Base-by-base conservation (phyloP, 352 stramenopile genomes). In the Phytophthora ohioensis region DNA sequence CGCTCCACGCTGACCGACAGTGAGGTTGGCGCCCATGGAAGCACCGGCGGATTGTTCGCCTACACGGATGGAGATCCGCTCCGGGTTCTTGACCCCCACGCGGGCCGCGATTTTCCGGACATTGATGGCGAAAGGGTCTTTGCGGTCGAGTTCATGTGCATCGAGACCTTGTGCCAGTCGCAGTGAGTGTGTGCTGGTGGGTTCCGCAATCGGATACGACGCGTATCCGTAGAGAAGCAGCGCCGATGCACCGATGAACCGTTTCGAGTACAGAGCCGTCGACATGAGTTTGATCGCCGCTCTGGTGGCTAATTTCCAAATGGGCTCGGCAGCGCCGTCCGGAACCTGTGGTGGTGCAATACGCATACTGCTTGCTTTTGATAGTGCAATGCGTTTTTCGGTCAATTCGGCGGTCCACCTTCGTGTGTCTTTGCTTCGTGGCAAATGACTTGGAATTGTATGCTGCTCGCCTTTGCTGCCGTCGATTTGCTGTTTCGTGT, bases 51-150 rank as follows among this genome's bases (percentile, higher is more conserved):
- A 88, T 34, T 91, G 69, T 36, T 91, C 75, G 5, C 82, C 81
- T 11, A 95, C 75, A 11, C 78, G 84, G 46, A 95, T 84, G 35
- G 80, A 85, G n/a, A 95, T 63, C 15, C 79, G 77, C 56, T 91
- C 82, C 1, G 86, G 84, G 49, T 91, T 79, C 57, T 85, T 87
- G 7, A 95, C 83, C 5, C 88, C 88, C 27, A 93, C 73, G 1
- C 78, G 75, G 0, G 76, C 78, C 7, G 88, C 88, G 45, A 95
- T 81, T 9, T 78, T 55, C 12, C 85, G 82, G 36, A 92, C 81
- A 35, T 93, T 87, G 41, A 84, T 45, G 12, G 87, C 86, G 53
- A 94, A 93, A 3, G 81, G 59, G 52, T 94, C 88, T 5, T 69
- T 68, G 0, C 69, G 69, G 17, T 87, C 76, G 49, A 95, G 67